Evolutionary conservation across 116 monocot species (phyloP), one percentile per base, ranked within the genome.

Genomic region (Papilionanthe hybrid): DNA sequence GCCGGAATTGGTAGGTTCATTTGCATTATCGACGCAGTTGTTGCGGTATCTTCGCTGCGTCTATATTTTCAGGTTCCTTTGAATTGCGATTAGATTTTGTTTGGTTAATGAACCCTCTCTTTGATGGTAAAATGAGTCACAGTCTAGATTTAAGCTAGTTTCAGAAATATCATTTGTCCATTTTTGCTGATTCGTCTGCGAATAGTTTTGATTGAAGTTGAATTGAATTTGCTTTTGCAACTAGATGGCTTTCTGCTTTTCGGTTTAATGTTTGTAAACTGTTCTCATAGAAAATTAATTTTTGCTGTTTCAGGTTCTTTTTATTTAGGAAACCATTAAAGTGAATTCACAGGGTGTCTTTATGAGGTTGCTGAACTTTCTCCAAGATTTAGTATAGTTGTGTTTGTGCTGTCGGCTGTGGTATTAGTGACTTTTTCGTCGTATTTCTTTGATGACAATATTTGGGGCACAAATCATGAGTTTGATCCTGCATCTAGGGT

Each of bases 321-420:
- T 29, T 7, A 29, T n/a, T 22, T 13, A 7, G 47, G 18, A 47
- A n/a, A 5, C 47, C 45, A 9, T n/a, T 12, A 63, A 20, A 10
- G 28, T 9, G 20, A 63, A 63, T 32, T 71, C 1, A 7, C 5
- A 13, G 23, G 22, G 11, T 23, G 20, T 49, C 20, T 41, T 79
- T 42, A 85, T 88, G 88, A 86, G 76, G 86, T 23, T 88, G 32
- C 47, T 53, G 27, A 86, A 77, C 75, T 56, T 87, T 87, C 93
- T 48, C 87, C 89, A 37, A 87, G 81, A 85, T 50, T 81, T 22
- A 78, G 79, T 8, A n/a, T 87, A 7, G 0, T 45, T 7, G 76
- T 77, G 5, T 80, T 93, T 29, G n/a, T 84, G 13, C 13, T 72
- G 5, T 77, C 63, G 23, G 82, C 77, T 12, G 42, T 85, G 12